Evolutionary conservation across 495 filamentous ascomycete genomes (phyloP), one percentile per base, ranked within the genome.

Genomic region (Xylaria bambusicola): DNA sequence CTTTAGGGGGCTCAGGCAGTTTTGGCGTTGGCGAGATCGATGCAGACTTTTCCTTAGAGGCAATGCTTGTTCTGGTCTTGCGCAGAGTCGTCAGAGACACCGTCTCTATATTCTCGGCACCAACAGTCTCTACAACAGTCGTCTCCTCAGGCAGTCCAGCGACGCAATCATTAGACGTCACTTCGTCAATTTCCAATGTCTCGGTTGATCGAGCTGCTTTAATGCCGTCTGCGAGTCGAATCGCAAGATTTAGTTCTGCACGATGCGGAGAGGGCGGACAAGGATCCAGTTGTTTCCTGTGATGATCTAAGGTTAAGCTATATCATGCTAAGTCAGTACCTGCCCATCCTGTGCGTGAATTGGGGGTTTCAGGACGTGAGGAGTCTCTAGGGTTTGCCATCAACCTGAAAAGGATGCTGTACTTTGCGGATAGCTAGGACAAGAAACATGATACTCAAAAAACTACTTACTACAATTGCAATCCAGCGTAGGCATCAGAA

Each of bases 401-500:
- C 29, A 10, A 10, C 29, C 29, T 33, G 29, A 5, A 33, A 10
- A 33, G 29, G 10, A 5, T 10, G 29, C 10, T 33, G 5, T 10
- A 10, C 29, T 10, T 33, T 33, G 10, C 10, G 29, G 10, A 10
- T 33, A 33, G 29, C 29, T 33, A 33, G 5, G 10, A 33, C 10
- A 5, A 33, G 29, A 33, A 10, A 10, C 5, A 10, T 33, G 10
- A 5, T 5, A 33, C 10, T 33, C 77, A 67, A 82, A 94, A 26
- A 96, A 78, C 65, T 88, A 33, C 29, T 33, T 10, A 33, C 29
- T 33, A 33, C 10, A 33, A 33, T 33, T 33, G 86, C 17, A 93
- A 62, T 29, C 86, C 85, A 52, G 90, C 91, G 66, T 93, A 97
- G 2, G 91, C 85, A 69, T 97, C 92, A 1, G 85, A 83, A 15